Conservation (phyloP, 2,329 filamentous ascomycete genomes). For the Penicillium sp. region DNA sequence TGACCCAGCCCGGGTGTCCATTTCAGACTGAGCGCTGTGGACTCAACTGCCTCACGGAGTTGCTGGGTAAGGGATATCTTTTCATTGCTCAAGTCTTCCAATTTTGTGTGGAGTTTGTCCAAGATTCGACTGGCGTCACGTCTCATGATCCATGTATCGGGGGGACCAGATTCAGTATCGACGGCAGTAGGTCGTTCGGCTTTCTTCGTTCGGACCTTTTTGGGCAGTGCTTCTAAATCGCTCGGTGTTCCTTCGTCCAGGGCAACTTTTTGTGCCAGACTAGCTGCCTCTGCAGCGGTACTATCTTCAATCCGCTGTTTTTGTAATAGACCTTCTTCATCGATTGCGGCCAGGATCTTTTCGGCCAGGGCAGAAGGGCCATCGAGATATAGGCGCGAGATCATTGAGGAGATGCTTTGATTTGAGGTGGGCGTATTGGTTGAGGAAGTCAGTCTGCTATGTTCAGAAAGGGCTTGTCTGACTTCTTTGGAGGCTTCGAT, state of each 20-base stretch:
- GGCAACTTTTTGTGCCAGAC: conserved; percentile 72
- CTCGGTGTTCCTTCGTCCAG: conserved; percentile 64
- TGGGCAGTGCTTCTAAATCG: conserved; percentile 60
- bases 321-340: conserved; percentile 85
- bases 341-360: conserved; percentile 76
- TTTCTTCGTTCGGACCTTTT: conserved; percentile 42
- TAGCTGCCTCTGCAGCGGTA: conserved; percentile 69
- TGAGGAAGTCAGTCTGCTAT: conserved; percentile 10
- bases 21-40: conserved; percentile 71
- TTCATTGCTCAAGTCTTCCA: conserved; percentile 62
- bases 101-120: conserved; percentile 65
- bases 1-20: conserved; percentile 89
- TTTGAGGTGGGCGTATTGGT: conserved; percentile 11
- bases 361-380: conserved; percentile 69
- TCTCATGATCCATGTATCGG: conserved; percentile 66
- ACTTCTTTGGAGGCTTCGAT: conserved; percentile 74
- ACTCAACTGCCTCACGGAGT: conserved; percentile 63
- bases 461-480: conserved; percentile 33
- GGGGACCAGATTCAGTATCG: conserved; percentile 40
- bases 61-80: conserved; percentile 62
- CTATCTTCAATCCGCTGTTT: conserved; percentile 76
- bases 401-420: conserved; percentile 32
- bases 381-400: conserved; percentile 51
- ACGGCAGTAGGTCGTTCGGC: conserved; percentile 27
- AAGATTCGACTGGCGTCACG: conserved; percentile 68